phyloP scores from a whole-genome alignment of 2,329 filamentous ascomycete genomes.

The Ophiocordyceps australis region DNA sequence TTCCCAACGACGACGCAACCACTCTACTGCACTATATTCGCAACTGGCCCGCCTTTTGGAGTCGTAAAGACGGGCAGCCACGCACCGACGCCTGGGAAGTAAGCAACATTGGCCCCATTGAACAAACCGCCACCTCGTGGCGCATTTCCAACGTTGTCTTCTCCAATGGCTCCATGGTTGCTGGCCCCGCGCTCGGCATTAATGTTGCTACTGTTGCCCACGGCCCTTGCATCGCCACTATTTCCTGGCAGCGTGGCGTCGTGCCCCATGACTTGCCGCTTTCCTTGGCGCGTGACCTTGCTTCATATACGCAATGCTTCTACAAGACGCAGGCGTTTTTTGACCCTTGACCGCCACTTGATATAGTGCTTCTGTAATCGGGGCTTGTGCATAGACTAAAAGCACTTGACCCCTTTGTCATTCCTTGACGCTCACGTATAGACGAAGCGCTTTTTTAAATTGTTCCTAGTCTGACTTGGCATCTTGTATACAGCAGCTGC shows the following conservation, averaged over 20 bases:
- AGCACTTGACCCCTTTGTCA: no score
- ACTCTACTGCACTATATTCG: slow-evolving; percentile 20
- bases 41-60: slow-evolving; percentile 23
- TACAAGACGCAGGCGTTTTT: slow-evolving; percentile 10
- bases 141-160: slow-evolving; percentile 26
- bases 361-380: no score
- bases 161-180: slow-evolving; percentile 25
- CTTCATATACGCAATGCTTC: slow-evolving; percentile 3
- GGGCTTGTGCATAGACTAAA: no score
- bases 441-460: no score
- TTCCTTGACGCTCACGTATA: no score
- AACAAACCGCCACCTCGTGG: slow-evolving; percentile 7
- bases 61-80: slow-evolving; percentile 19
- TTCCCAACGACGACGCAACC: slow-evolving; percentile 8
- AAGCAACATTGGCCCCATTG: slow-evolving; percentile 20
- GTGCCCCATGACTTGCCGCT: slow-evolving; percentile 19
- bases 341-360: not conserved
- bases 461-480: no score
- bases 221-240: slow-evolving; percentile 18
- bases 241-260: slow-evolving; percentile 29
- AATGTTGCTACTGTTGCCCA: slow-evolving; percentile 26
- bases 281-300: slow-evolving; percentile 17
- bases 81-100: slow-evolving; percentile 28
- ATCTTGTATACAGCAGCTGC: no score
- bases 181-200: slow-evolving; percentile 22